Evolutionary conservation across 2,329 filamentous ascomycete genomes (phyloP).

Genomic region (Rutstroemia sydowiana): DNA sequence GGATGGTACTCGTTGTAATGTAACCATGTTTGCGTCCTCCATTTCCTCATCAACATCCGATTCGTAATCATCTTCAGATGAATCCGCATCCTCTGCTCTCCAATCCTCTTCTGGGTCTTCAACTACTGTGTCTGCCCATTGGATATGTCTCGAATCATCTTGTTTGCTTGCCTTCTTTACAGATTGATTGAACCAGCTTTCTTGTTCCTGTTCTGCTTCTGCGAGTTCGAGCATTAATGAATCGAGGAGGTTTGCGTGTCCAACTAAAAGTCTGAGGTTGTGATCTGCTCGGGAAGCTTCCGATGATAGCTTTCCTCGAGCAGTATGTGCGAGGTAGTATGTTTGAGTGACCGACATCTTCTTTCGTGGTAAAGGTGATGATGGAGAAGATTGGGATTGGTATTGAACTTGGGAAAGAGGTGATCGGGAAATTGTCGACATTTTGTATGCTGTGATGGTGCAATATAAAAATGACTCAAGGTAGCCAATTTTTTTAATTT

Average conservation of each 20-base stretch:
- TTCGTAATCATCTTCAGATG: conserved; percentile 46
- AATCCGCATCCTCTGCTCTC: conserved; percentile 44
- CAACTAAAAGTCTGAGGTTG: conserved; percentile 89
- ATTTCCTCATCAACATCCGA: conserved; percentile 51
- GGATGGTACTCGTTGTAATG: conserved; percentile 41
- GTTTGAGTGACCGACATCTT: conserved; percentile 98
- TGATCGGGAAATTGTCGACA: conserved; percentile 22
- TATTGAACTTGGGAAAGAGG: conserved; percentile 16
- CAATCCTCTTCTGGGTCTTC: conserved; percentile 69
- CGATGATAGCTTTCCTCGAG: conserved; percentile 87
- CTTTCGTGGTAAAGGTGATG: conserved; percentile 47
- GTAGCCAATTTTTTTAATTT: conserved; percentile 9
- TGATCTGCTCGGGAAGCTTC: conserved; percentile 89
- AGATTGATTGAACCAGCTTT: conserved; percentile 96
- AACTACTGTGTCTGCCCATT: conserved; percentile 76
- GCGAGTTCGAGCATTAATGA: conserved; percentile 86
- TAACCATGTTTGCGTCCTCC: conserved; percentile 44
- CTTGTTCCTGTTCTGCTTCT: conserved; percentile 90
- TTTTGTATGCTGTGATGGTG: conserved; percentile 18
- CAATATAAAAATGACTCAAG: conserved; percentile 23
- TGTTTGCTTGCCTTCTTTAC: conserved; percentile 63
- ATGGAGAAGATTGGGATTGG: conserved; percentile 13
- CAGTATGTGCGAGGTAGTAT: conserved; percentile 96
- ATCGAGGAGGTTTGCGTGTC: conserved; percentile 97
- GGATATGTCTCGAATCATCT: conserved; percentile 61